phyloP scores from a whole-genome alignment of 768 basidiomycete genomes.

The Porphyrellus cyaneotinctus region DNA sequence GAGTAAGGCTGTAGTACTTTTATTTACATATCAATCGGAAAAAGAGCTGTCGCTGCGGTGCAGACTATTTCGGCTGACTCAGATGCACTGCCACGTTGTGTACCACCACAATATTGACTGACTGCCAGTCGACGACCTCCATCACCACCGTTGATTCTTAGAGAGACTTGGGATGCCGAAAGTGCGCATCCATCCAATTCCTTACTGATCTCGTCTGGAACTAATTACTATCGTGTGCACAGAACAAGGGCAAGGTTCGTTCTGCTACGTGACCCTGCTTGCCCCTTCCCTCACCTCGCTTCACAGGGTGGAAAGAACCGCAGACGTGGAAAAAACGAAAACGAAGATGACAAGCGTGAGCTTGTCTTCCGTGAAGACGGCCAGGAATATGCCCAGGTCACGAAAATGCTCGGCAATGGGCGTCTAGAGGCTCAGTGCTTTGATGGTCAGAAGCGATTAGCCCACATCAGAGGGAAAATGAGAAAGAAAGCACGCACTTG shows the following conservation, averaged over 20 bases:
- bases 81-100: slow-evolving; percentile 1
- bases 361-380: slow-evolving; percentile 98
- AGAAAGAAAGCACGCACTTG: slow-evolving; percentile 80
- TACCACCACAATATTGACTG: no score
- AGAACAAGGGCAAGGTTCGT: slow-evolving; percentile 31
- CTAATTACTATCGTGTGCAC: slow-evolving; percentile 1
- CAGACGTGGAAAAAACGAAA: slow-evolving; percentile 99
- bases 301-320: slow-evolving; percentile 96
- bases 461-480: slow-evolving; percentile 99
- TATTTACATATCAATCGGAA: no score
- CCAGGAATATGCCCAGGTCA: slow-evolving; percentile 98
- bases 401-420: slow-evolving; percentile 98
- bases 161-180: slow-evolving; percentile 20
- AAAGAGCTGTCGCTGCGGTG: no score
- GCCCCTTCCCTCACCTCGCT: not conserved
- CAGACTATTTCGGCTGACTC: slow-evolving; percentile 1
- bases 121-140: not conserved
- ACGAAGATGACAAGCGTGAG: slow-evolving; percentile 98
- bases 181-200: slow-evolving; percentile 6
- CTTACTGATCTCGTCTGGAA: not conserved
- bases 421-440: slow-evolving; percentile 95
- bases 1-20: no score
- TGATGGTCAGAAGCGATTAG: slow-evolving; percentile 96
- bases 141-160: not conserved
- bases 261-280: not conserved